Base-by-base conservation (phyloP, 148 eudicot species). In the Polygonum aviculare region DNA sequence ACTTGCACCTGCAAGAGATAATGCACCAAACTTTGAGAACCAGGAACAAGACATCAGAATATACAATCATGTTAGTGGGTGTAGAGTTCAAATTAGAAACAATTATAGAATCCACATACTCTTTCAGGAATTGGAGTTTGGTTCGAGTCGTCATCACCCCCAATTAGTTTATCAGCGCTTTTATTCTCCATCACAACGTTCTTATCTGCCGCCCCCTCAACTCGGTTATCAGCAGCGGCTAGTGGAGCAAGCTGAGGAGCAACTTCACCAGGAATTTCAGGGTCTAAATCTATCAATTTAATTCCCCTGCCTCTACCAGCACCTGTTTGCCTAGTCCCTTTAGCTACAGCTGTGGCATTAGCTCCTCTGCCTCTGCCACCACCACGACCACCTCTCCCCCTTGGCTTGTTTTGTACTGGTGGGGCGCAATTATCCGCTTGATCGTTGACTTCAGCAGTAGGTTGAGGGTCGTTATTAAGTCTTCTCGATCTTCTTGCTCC, bases 401-500 rank as follows among this genome's bases (percentile, higher is more conserved):
- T 85, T 38, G 92, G 85, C 84, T 86, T 87, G 82, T 83, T 87
- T 71, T 86, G 97, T 69, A 88, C 79, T 41, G 93, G 94, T 63
- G 85, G 81, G 57, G 79, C 62, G 55, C 77, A 78, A 77, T 88
- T 90, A 52, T 88, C 97, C 14, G 79, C 85, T 81, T 88, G 93
- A 48, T 81, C 85, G 82, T 83, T 84, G 72, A 86, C 85, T 81
- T 89, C 90, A 81, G 88, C 86, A 74, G 88, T 83, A 86, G 94
- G 87, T 82, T 93, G 98, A 78, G 90, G 93, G 84, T 93, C 98
- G 72, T 67, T 67, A 85, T 93, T 91, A 71, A 93, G 84, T 84
- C 98, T 86, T 88, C 91, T 93, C 57, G 97, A 93, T 88, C 97
- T 90, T 84, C 98, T 85, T 51, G 98, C 97, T 90, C 97, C 94